These are phyloP conservation scores for Aspergillus versicolor DNA, from an alignment of 2,329 filamentous ascomycete genomes.

Conservation along the genomic window DNA sequence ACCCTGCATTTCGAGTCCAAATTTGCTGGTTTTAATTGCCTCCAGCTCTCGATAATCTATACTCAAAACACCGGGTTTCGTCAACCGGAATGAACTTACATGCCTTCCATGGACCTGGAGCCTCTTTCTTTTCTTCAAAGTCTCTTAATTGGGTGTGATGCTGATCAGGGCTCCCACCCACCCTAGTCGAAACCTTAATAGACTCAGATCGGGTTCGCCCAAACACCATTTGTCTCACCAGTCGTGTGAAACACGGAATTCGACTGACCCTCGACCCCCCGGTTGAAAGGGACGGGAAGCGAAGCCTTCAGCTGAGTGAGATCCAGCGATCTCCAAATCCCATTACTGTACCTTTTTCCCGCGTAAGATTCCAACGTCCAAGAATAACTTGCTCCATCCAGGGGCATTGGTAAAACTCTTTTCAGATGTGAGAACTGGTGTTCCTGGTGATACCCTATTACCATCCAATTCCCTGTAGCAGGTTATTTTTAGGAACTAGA, in stretches of 20 bases:
- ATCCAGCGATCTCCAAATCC: background rate
- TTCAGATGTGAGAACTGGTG: too few relatives aligned
- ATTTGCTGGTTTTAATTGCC: background rate
- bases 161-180: too few relatives aligned
- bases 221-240: constrained; percentile 2
- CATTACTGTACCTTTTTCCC: background rate
- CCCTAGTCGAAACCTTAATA: background rate
- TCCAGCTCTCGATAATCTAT: background rate
- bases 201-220: background rate
- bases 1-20: background rate
- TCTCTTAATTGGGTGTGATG: background rate
- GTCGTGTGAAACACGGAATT: constrained; percentile 1
- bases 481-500: too few relatives aligned
- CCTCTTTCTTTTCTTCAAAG: background rate
- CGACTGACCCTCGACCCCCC: background rate
- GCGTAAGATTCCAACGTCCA: too few relatives aligned
- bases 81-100: too few relatives aligned
- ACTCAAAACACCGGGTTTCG: too few relatives aligned
- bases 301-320: background rate
- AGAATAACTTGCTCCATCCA: too few relatives aligned
- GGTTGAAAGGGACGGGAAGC: background rate
- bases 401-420: too few relatives aligned
- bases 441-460: too few relatives aligned
- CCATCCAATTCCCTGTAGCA: too few relatives aligned
- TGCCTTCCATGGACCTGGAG: too few relatives aligned